Evolutionary conservation across 2,329 filamentous ascomycete species (phyloP), one percentile per base, ranked within the genome.

Genomic region (Sporothrix mexicana): DNA sequence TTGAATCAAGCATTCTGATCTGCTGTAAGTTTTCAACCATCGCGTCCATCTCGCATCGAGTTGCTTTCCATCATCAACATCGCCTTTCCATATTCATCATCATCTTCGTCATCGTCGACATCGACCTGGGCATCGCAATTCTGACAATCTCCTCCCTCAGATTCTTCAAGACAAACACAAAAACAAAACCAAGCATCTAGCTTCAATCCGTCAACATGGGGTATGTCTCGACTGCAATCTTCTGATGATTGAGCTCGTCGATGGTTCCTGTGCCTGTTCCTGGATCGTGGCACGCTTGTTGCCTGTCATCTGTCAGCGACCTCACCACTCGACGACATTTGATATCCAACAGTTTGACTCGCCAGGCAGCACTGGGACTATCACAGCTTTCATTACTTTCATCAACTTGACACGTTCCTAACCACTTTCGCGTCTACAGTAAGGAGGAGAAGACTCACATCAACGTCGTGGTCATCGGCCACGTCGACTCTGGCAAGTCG

Each of bases 401-500:
- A 36, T 43, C 57, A 17, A 12, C 23, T 6, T 17, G 6, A 20
- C 4, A 61, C 43, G 0, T 36, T 66, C 57, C 78, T 79, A 74
- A 79, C 79, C 66, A 64, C 69, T 41, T 75, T 70, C 10, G 5
- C 49, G 43, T 62, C 69, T 78, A 80, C 83, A 95, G 95, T 93
- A 98, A 94, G 90, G 91, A 97, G 82, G 93, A 95, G 78, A 97
- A 97, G 92, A 87, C 85, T 87, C 95, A 98, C 87, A 94, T 98
- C 87, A 95, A 95, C 93, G 92, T 81, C 76, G 78, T 80, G 78
- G 80, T 82, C 76, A 80, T 81, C 77, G 78, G 95, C 90, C 95
- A 97, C 92, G 95, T 97, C 93, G 94, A 97, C 88, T 97, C 94
- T 86, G 95, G 95, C 88, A 98, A 98, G 92, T 97, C 95, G 80